A percentile compares a stretch with the other conserved stretches of the same genome.
Conservation (phyloP, 1,284 basidiomycete genomes). For the Trichosporon coremiiforme region DNA sequence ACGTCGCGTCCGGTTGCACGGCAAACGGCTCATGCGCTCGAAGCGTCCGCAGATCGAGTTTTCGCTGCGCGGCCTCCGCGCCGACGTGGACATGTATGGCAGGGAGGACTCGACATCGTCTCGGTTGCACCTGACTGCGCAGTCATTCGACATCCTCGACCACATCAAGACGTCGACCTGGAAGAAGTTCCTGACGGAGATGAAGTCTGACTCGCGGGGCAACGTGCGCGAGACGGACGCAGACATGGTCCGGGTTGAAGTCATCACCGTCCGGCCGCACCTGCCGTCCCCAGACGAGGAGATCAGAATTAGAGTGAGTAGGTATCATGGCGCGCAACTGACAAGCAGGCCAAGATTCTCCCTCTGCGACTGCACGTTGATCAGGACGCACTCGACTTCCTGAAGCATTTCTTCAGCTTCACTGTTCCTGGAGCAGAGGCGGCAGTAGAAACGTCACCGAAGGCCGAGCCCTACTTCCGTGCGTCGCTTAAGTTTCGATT, state of each 20-base stretch:
- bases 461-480: conserved; percentile 55
- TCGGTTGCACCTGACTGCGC: conserved; percentile 67
- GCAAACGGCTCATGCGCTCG: conserved; percentile 67
- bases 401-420: conserved; percentile 95
- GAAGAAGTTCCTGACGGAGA: conserved; percentile 90
- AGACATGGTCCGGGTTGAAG: conserved; percentile 86
- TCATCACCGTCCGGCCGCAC: conserved; percentile 72
- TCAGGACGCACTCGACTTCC: conserved; percentile 96
- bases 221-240: conserved; percentile 85
- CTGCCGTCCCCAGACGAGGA: conserved; percentile 66
- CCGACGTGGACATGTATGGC: conserved; percentile 69
- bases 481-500: conserved; percentile 20
- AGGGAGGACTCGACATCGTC: conserved; percentile 65
- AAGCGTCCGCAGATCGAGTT: conserved; percentile 83
- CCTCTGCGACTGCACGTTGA: conserved; percentile 92
- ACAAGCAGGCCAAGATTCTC: conserved; percentile 75
- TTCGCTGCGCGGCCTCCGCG: conserved; percentile 66
- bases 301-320: conserved; percentile 74
- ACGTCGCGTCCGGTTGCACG: conserved; percentile 38
- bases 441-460: conserved; percentile 45
- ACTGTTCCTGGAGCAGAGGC: conserved; percentile 62
- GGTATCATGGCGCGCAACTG: not conserved
- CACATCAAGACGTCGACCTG: conserved; percentile 98
- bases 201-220: conserved; percentile 77
- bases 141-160: conserved; percentile 85